Evolutionary conservation across 371 early-diverging fungal genomes (phyloP).

Genomic region (Rhizopus microsporus): DNA sequence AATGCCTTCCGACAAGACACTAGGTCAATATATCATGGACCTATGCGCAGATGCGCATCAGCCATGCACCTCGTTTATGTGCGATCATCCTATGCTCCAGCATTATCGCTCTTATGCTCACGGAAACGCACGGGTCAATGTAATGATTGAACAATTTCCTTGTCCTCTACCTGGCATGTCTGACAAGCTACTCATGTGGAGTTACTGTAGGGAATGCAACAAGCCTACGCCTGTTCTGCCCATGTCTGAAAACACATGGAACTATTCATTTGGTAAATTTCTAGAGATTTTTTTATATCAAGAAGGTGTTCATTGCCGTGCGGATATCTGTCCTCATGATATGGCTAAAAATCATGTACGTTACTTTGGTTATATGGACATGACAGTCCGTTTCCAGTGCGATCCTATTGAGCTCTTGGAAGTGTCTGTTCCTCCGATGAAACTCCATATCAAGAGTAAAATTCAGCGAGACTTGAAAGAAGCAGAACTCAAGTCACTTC

Average conservation of each 20-base stretch:
- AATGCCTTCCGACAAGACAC: constrained; percentile 75
- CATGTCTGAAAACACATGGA: constrained; percentile 91
- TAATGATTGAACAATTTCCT: constrained; percentile 72
- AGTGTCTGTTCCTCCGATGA: constrained; percentile 84
- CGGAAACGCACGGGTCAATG: constrained; percentile 76
- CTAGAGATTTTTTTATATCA: constrained; percentile 89
- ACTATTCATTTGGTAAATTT: constrained; percentile 96
- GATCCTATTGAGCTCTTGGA: constrained; percentile 79
- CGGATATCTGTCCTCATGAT: constrained; percentile 84
- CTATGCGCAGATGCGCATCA: constrained; percentile 71
- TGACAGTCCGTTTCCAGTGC: constrained; percentile 80
- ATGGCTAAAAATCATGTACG: constrained; percentile 81
- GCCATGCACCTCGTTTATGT: constrained; percentile 71
- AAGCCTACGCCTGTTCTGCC: constrained; percentile 71
- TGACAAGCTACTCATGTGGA: constrained; percentile 90
- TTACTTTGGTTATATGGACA: constrained; percentile 77
- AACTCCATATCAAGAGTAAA: constrained; percentile 64
- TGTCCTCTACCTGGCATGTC: constrained; percentile 73
- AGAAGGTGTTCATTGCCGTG: constrained; percentile 65
- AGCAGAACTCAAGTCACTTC: constrained; percentile 59
- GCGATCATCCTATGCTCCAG: constrained; percentile 72
- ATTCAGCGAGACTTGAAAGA: constrained; percentile 62
- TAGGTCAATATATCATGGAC: constrained; percentile 89
- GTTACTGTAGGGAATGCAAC: constrained; percentile 77
- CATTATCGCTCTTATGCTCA: constrained; percentile 91